These are phyloP conservation scores for Verruconis gallopava DNA, from an alignment of 2,329 filamentous ascomycete genomes.

Conservation along the genomic window DNA sequence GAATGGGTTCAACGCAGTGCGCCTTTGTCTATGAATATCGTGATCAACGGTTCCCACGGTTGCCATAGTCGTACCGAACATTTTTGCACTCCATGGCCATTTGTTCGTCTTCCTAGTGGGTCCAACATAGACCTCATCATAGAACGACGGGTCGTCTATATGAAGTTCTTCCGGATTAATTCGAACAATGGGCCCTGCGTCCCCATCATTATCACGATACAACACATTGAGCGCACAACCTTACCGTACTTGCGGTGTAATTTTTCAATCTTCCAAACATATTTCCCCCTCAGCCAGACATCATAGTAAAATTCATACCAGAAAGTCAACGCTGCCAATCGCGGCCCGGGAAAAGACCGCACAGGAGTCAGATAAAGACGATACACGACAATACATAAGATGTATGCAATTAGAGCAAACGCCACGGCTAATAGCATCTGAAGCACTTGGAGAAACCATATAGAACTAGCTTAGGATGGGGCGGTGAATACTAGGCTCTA, in stretches of 20 bases:
- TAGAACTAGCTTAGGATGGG: too few species aligned
- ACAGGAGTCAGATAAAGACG: conserved; percentile 7
- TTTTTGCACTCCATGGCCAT: conserved; percentile 13
- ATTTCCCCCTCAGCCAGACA: conserved; percentile 9
- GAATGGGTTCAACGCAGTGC: conserved; percentile 22
- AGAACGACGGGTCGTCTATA: conserved; percentile 11
- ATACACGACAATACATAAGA: not conserved
- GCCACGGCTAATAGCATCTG: not conserved
- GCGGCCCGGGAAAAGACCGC: conserved; percentile 9
- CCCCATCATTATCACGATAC: conserved; percentile 2
- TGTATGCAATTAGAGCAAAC: not conserved
- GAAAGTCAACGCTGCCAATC: conserved; percentile 9
- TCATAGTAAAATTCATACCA: conserved; percentile 13
- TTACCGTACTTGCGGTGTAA: conserved; percentile 9
- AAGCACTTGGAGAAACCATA: too few species aligned
- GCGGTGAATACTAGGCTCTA: too few species aligned
- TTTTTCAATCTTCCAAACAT: conserved; percentile 9
- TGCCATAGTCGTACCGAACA: conserved; percentile 9
- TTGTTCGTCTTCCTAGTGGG: conserved; percentile 14
- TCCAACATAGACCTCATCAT: conserved; percentile 21
- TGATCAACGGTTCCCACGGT: conserved; percentile 15
- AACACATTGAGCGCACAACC: not conserved
- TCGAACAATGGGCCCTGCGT: conserved; percentile 15
- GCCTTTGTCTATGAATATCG: conserved; percentile 22
- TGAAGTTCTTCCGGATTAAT: conserved; percentile 18